Evolutionary conservation across 129 eudicot species (phyloP), one percentile per base, ranked within the genome.

Genomic region (Glebionis coronaria): DNA sequence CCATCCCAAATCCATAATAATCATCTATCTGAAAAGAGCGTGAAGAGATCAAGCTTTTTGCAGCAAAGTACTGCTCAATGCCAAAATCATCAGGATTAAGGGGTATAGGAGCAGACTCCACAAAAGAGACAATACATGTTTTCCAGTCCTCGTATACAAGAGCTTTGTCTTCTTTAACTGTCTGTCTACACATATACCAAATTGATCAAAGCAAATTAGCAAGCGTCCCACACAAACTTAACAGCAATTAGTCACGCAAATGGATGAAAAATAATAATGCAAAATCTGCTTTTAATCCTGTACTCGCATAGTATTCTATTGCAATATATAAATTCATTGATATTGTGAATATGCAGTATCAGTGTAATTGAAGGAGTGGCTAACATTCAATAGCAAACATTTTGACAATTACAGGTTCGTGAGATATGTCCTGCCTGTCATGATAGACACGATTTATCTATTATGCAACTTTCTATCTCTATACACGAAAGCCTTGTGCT

Each of bases 1-100:
- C 99, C 99, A 93, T 82, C 66, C 99, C 99, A 35, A 54, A 84
- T 72, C 97, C 99, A 69, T 89, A 87, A 57, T 80, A 80, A 27
- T 93, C 95, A 75, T 93, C 97, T 47, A 93, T 86, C 72, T 80
- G 73, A 82, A 93, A 93, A 2, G 97, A 84, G 8, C 99, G 85
- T 11, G 99, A 93, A 61, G 97, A 89, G 51, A 93, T 79, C 55
- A 93, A 86, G 81, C 92, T 86, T 71, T 75, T 88, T n/a, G 99
- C 99, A 75, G 89, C 83, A 13, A 93, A 76, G 74, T 93, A 93
- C 16, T 88, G 83, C 9, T 93, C 90, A 1, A 86, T 76, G 1
- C 82, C 76, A 70, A 93, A 93, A 69, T 69, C 78, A 9, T 65
- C 62, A 35, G 82, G 90, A 76, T 86, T 77, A 44, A 93, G 73